Conservation (phyloP, 306 rosid species). For the Acacia confusa region DNA sequence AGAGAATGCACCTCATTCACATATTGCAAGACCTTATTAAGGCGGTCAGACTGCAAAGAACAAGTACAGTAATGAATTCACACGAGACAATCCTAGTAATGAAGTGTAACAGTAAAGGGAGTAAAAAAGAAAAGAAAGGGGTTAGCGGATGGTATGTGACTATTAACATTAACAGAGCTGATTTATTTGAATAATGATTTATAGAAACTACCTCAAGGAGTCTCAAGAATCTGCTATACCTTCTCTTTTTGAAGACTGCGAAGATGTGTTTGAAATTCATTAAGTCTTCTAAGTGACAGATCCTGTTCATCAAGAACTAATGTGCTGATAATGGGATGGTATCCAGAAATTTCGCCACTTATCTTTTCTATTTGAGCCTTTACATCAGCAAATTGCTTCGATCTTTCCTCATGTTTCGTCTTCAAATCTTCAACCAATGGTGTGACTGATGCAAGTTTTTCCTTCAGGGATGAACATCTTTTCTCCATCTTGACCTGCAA, state of each 20-base stretch:
- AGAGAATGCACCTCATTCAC: constrained; percentile 91
- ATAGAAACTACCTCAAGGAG: neutral
- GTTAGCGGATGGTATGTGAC: neutral
- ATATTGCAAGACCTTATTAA: constrained; percentile 80
- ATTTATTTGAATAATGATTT: neutral
- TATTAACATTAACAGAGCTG: constrained; percentile 11
- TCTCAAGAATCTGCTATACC: constrained; percentile 43
- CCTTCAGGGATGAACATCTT: constrained; percentile 74
- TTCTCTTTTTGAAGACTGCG: constrained; percentile 85
- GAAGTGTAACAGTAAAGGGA: neutral
- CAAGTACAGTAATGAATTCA: neutral
- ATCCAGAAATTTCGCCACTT: constrained; percentile 83
- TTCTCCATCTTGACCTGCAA: constrained; percentile 68
- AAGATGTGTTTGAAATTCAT: constrained; percentile 77
- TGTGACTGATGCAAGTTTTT: constrained; percentile 80
- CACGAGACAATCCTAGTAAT: too few relatives aligned
- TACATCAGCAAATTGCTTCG: constrained; percentile 78
- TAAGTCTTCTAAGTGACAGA: constrained; percentile 80
- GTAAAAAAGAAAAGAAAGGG: neutral
- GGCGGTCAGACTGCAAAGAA: constrained; percentile 78
- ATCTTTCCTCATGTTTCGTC: constrained; percentile 73
- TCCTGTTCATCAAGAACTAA: constrained; percentile 63
- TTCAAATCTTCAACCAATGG: constrained; percentile 82
- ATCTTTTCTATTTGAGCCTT: constrained; percentile 78
- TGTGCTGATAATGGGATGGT: constrained; percentile 36